Conservation (phyloP, 179 eudicot species). For the Heliamphora pulchella region DNA sequence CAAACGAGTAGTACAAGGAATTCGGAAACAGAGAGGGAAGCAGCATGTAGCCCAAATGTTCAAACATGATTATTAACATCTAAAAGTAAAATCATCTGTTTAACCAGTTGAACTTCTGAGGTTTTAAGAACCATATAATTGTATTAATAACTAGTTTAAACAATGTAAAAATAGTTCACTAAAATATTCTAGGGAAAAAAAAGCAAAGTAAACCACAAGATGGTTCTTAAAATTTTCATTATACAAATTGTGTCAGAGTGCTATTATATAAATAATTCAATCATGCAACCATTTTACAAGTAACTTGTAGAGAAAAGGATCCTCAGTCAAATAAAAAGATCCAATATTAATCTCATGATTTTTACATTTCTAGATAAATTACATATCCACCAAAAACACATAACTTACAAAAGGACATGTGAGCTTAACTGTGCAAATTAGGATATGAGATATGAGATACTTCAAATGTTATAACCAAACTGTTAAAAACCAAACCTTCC, state of each 20-base stretch:
- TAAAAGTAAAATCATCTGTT: not conserved
- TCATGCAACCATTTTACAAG: not conserved
- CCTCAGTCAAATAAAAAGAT: not conserved
- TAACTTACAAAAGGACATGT: not conserved
- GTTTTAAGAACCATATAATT: not conserved
- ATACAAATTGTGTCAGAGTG: not conserved
- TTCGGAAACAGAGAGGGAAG: not conserved
- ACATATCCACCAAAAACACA: not conserved
- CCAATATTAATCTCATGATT: not conserved
- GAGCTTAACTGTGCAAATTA: too few species aligned
- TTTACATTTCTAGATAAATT: not conserved
- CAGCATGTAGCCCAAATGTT: too few species aligned
- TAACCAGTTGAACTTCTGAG: not conserved
- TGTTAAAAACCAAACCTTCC: too few species aligned
- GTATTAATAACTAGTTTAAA: not conserved
- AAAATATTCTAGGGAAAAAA: too few species aligned
- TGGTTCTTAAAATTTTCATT: not conserved
- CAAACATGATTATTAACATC: constrained; percentile 1
- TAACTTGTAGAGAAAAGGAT: not conserved
- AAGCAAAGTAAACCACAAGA: too few species aligned
- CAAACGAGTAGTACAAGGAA: not conserved
- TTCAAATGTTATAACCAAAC: too few species aligned
- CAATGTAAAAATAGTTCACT: not conserved
- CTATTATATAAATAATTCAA: not conserved
- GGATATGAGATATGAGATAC: too few species aligned